phyloP scores from a whole-genome alignment of 2,329 filamentous ascomycete genomes.

The Pseudovirgaria hyperparasitica region DNA sequence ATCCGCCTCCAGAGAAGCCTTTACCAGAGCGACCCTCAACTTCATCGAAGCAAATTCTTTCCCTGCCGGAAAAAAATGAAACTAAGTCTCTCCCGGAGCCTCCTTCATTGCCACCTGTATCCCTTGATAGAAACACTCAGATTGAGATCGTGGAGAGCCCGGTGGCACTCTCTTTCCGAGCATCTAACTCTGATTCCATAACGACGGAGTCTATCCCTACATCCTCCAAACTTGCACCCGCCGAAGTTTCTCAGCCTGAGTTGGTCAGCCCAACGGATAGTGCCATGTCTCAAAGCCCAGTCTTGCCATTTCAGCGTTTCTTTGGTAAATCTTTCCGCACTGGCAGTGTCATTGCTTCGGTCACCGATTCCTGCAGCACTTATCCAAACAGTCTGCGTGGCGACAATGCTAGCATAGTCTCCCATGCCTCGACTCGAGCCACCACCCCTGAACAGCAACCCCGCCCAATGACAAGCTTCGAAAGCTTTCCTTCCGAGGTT shows the following conservation, averaged over 20 bases:
- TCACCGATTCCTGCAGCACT: slow-evolving; percentile 65
- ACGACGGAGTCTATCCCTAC: slow-evolving; percentile 31
- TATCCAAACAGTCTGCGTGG: slow-evolving; percentile 60
- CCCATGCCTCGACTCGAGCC: slow-evolving; percentile 72
- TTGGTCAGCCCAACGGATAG: slow-evolving; percentile 16
- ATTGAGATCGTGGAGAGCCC: slow-evolving; percentile 17
- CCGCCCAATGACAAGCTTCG: slow-evolving; percentile 42
- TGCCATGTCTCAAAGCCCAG: slow-evolving; percentile 23
- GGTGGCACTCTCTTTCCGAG: slow-evolving; percentile 28
- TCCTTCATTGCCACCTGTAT: slow-evolving; percentile 32
- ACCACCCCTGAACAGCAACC: slow-evolving; percentile 64
- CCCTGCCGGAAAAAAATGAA: slow-evolving; percentile 33
- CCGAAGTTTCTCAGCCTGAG: slow-evolving; percentile 13
- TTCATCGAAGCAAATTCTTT: no score
- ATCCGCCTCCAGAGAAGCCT: slow-evolving; percentile 18
- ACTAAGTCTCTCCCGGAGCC: slow-evolving; percentile 59
- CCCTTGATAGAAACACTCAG: slow-evolving; percentile 9
- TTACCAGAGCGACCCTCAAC: slow-evolving; percentile 23
- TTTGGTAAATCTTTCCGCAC: slow-evolving; percentile 15
- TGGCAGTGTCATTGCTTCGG: slow-evolving; percentile 63
- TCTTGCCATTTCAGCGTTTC: slow-evolving; percentile 17
- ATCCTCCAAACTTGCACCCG: slow-evolving; percentile 15
- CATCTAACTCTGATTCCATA: slow-evolving; percentile 37
- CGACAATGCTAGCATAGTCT: slow-evolving; percentile 68
- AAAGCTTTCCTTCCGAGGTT: slow-evolving; percentile 52